Percentiles rank a stretch among this genome's conserved stretches.
These are phyloP conservation scores for Opeltia flavorubescens DNA, from an alignment of 495 filamentous ascomycete genomes.

Conservation along the genomic window DNA sequence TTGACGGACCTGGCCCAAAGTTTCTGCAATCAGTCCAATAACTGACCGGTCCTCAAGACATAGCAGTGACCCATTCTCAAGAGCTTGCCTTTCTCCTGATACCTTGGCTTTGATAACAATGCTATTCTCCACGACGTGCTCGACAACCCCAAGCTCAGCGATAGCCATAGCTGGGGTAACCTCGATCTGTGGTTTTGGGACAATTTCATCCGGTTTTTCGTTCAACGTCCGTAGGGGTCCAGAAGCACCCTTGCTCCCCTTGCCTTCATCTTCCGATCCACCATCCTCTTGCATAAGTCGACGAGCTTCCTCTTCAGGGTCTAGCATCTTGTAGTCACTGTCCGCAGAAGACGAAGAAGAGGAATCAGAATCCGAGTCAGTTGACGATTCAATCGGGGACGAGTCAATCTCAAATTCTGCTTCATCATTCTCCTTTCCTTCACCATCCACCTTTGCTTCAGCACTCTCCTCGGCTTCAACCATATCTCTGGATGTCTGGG, in stretches of 20 bases:
- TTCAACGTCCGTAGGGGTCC: constrained; percentile 54
- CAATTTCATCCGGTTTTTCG: constrained; percentile 50
- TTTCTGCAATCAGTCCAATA: constrained; percentile 67
- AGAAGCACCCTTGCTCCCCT: constrained; percentile 26
- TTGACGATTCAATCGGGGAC: constrained; percentile 39
- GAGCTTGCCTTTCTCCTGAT: constrained; percentile 66
- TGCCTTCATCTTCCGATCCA: constrained; percentile 55
- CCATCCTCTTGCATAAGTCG: constrained; percentile 66
- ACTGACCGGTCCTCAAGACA: constrained; percentile 63
- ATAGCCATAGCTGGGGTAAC: constrained; percentile 66
- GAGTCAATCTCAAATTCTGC: constrained; percentile 64
- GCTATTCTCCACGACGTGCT: constrained; percentile 59
- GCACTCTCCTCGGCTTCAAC: constrained; percentile 17
- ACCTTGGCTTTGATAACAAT: constrained; percentile 67
- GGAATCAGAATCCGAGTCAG: constrained; percentile 33
- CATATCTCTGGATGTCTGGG: no score
- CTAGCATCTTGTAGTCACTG: constrained; percentile 54
- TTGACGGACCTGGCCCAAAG: constrained; percentile 65
- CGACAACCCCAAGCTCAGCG: constrained; percentile 54
- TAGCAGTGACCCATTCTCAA: constrained; percentile 70
- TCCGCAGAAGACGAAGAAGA: constrained; percentile 44
- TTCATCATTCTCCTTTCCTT: constrained; percentile 47
- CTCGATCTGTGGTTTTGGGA: constrained; percentile 57
- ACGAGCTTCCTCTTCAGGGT: constrained; percentile 61
- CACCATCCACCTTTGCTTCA: constrained; percentile 27